These are phyloP conservation scores for Nepenthes alata DNA, from an alignment of 179 eudicot genomes.

Conservation along the genomic window DNA sequence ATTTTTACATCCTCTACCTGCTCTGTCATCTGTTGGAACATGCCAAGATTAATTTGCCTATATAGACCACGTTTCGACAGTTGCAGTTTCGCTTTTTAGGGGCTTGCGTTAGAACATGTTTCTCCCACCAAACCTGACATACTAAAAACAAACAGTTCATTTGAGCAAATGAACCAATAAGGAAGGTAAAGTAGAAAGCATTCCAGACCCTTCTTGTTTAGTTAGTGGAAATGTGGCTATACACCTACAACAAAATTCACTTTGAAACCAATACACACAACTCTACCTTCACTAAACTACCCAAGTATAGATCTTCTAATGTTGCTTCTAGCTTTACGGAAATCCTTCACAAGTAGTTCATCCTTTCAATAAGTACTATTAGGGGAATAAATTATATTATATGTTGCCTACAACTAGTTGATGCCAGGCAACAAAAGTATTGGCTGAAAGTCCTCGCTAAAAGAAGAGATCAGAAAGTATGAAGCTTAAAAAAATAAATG, in stretches of 20 bases:
- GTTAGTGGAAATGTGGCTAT: not conserved
- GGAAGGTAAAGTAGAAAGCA: not conserved
- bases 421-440: too few relatives aligned
- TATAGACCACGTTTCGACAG: constrained; percentile 93
- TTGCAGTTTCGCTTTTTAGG: constrained; percentile 89
- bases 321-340: constrained; percentile 91
- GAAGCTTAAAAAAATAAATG: too few relatives aligned
- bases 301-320: constrained; percentile 94
- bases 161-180: not conserved
- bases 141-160: not conserved
- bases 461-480: too few relatives aligned
- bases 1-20: constrained; percentile 40
- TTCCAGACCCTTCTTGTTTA: not conserved
- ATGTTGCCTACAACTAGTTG: too few relatives aligned
- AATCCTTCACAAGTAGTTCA: too few relatives aligned
- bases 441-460: too few relatives aligned
- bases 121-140: constrained; percentile 91
- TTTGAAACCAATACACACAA: constrained; percentile 3
- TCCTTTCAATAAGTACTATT: too few relatives aligned
- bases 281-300: constrained; percentile 89
- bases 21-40: constrained; percentile 98
- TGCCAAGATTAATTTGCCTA: constrained; percentile 94
- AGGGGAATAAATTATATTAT: too few relatives aligned
- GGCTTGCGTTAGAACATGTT: constrained; percentile 82
- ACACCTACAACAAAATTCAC: too few relatives aligned